Base-by-base conservation (phyloP, 164 flowering plant species). In the Vitis rotundifolia region DNA sequence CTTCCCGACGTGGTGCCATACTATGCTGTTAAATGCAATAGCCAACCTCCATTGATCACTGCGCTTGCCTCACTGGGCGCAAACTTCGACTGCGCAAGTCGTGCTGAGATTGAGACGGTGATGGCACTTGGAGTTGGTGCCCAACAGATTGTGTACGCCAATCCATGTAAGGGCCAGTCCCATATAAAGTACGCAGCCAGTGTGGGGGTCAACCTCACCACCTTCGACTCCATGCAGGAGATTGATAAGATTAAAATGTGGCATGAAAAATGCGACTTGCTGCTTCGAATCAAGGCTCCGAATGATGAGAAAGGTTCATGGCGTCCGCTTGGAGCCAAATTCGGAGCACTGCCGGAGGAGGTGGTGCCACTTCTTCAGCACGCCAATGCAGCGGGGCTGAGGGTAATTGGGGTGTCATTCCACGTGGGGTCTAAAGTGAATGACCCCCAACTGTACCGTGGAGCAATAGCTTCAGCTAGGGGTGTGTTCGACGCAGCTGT, bases 11-110 rank as follows among this genome's bases (percentile, higher is more conserved):
- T 49, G 10, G 10, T 8, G 51, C 51, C 51, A 8, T 49, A 49
- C 11, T 49, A 49, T 49, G 51, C 51, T 49, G 51, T 49, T 49
- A 49, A 49, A 49, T 73, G 76, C 51, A 73, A 73, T 58, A 64
- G 61, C 1, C 66, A 73, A n/a, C 71, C 14, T 0, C 8, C 62
- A 2, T 31, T 73, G 1, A 54, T 73, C 4, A 49, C 57, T 12
- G 55, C 67, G 2, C 76, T 73, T 28, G 47, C 71, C 1, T n/a
- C 62, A 14, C 76, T 73, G 12, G 76, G 76, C 8, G 61, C 67
- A 26, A 49, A 61, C 56, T 73, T 73, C 57, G 71, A 67, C 53
- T 73, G 76, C 12, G 61, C 71, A 8, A 73, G 71, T 15, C n/a
- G 28, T 2, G 28, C 54, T 14, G 76, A 73, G 60, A 73, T 67